Base-by-base conservation (phyloP, 2,329 filamentous ascomycete species). In the Colletotrichum destructivum region DNA sequence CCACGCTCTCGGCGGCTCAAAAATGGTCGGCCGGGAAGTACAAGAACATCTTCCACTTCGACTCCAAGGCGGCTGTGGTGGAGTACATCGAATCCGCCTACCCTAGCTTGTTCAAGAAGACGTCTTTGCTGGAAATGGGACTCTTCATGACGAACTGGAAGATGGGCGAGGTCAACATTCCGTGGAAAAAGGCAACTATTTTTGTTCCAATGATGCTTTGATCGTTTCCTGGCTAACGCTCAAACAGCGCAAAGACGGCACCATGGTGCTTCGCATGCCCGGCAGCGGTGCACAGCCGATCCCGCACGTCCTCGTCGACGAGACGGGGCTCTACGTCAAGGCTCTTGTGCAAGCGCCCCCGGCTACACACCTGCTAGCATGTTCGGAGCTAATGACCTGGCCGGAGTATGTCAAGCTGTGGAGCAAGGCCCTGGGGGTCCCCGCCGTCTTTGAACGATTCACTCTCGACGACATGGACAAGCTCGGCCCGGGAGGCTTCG, bases 231-330 rank as follows among this genome's bases (percentile, higher is more conserved):
- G 51, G 26, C 51, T 54, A 31, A 54, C 23, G 4, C 26, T 9
- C 12, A 18, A 54, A 26, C 13, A 55, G 51, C 51, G 51, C 23
- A 6, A 31, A 35, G 51, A 55, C 16, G 51, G 51, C 13, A 35
- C 23, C 12, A 55, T 55, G 51, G 51, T 55, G 15, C 51, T 55
- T 13, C 51, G 51, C 31, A 55, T 55, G 51, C 51, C 51, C 8
- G 51, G 51, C 7, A 31, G 18, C 8, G 23, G 26, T 18, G 35
- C 8, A 1, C 31, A 55, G 15, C 51, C 51, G 23, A 55, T 55
- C 18, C 51, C 51, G 16, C 51, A 55, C 18, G 51, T 55, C n/a
- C 23, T 55, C 11, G 51, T 55, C 18, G 23, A 55, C 1, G 51
- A 55, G 31, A 55, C 51, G n/a, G 51, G 51, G 15, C 8, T 31